A percentile compares a stretch with the other conserved stretches of the same genome.
Evolutionary conservation across 163 green algal species (phyloP).

Genomic region (Chlorella variabilis): DNA sequence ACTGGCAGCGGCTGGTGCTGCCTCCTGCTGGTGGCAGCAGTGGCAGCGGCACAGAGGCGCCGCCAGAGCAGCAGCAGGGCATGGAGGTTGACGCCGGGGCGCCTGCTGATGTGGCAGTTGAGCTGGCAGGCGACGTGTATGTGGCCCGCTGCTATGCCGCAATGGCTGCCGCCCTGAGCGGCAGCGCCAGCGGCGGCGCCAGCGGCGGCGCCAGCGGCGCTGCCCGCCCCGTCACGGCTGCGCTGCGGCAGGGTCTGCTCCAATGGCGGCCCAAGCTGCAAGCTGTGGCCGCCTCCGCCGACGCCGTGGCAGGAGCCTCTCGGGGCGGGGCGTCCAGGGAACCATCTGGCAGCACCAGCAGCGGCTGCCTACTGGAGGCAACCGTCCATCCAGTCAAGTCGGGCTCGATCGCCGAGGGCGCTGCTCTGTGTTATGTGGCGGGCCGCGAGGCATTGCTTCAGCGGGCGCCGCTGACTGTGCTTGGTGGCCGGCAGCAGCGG

Average conservation of each 20-base stretch:
- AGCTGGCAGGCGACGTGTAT: neutral
- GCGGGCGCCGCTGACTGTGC: neutral
- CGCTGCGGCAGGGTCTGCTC: neutral
- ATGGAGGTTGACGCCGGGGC: neutral
- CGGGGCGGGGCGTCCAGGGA: neutral
- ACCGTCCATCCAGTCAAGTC: constrained; percentile 13
- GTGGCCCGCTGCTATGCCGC: constrained; percentile 26
- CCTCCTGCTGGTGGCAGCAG: neutral
- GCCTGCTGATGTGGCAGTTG: neutral
- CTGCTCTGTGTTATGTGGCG: constrained; percentile 12
- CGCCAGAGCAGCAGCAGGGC: neutral
- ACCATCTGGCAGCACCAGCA: neutral
- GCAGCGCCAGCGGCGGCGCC: neutral
- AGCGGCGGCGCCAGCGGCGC: neutral
- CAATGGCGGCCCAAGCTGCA: constrained; percentile 23
- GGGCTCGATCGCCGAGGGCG: constrained; percentile 10
- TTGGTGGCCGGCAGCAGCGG: neutral
- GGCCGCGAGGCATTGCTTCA: neutral
- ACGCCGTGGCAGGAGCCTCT: neutral
- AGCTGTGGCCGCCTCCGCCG: neutral
- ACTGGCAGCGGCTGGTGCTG: constrained; percentile 7
- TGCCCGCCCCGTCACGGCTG: neutral
- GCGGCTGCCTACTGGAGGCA: constrained; percentile 33
- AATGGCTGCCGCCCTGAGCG: constrained; percentile 20
- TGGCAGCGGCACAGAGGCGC: neutral